These are phyloP conservation scores for Amanita phalloides DNA, from an alignment of 768 basidiomycete species.

Conservation along the genomic window DNA sequence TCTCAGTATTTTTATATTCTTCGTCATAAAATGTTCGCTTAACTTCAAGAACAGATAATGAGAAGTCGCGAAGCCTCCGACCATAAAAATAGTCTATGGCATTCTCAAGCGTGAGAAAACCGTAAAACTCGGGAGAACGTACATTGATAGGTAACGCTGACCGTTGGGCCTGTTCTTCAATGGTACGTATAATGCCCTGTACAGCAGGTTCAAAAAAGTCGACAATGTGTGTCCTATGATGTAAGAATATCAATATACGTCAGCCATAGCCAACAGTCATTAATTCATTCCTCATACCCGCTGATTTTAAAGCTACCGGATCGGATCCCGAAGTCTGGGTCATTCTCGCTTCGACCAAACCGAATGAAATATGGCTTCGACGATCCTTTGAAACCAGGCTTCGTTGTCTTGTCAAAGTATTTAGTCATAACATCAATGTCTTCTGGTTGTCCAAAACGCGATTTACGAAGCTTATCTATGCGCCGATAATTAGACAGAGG, in stretches of 20 bases:
- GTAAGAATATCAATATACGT: no score
- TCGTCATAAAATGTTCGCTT: slow-evolving; percentile 21
- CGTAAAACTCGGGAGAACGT: neutral
- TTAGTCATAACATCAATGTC: neutral
- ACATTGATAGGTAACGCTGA: neutral
- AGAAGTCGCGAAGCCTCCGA: slow-evolving; percentile 48
- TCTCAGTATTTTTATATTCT: slow-evolving; percentile 26
- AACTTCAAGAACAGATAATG: slow-evolving; percentile 34
- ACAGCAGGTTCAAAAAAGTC: slow-evolving; percentile 1
- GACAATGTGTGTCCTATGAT: neutral
- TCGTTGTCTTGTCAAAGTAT: slow-evolving; percentile 29
- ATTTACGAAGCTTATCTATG: slow-evolving; percentile 10
- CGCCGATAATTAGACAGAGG: slow-evolving; percentile 8
- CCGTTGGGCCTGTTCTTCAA: neutral
- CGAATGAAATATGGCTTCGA: slow-evolving; percentile 37
- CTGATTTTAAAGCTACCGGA: slow-evolving; percentile 23
- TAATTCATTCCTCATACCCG: slow-evolving; percentile 16
- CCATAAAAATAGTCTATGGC: slow-evolving; percentile 29
- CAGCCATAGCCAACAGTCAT: neutral
- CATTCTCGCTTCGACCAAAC: slow-evolving; percentile 37
- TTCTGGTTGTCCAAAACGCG: neutral
- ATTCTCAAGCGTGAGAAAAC: neutral
- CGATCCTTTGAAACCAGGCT: slow-evolving; percentile 23
- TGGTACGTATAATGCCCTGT: neutral
- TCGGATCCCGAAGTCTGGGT: slow-evolving; percentile 26